Evolutionary conservation across 805 yeast genomes (phyloP), one percentile per base, ranked within the genome.

Genomic region (Yarrowia yakushimensis): DNA sequence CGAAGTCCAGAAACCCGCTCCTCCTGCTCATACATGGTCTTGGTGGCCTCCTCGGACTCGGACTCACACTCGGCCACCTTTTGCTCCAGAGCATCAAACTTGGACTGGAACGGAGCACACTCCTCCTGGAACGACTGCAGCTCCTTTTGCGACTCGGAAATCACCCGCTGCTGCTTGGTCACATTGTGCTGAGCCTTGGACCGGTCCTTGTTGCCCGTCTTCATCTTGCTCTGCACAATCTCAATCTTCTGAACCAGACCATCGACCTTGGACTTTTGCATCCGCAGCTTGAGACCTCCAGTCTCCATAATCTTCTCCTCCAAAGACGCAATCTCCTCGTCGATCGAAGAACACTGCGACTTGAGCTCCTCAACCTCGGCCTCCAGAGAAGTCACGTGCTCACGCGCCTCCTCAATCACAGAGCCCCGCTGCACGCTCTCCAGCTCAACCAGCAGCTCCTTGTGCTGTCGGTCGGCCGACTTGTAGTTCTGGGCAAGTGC

Each of bases 281-380:
- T 72, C 63, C 89, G 84, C 66, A 94, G 78, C 65, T 85, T 85
- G 9, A 88, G 86, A 65, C 99, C 99, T 61, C 99, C 99, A 61
- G 90, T 86, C 55, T 88, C 86, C 88, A 92, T 84, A 39, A 94
- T 90, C 69, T 85, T 81, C 63, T 86, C 88, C 67, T 90, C 92
- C 3, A 92, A 74, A 0, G 68, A 78, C 12, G 79, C 78, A 41
- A 94, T 87, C 63, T 81, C 78, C 7, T 73, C 69, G 70, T 84
- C 89, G 42, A 82, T 73, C 31, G 80, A 83, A 27, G 76, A 73
- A 66, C 91, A 83, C 66, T 82, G 83, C 2, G 76, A 74, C 68
- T 83, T 79, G 8, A 91, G 71, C 3, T 69, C 69, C 10, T 69
- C 71, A 25, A 81, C 76, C 60, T 84, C 84, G 2, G 65, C 57